phyloP scores from a whole-genome alignment of 805 yeast species.

The Sugiyamaella chiloensis region DNA sequence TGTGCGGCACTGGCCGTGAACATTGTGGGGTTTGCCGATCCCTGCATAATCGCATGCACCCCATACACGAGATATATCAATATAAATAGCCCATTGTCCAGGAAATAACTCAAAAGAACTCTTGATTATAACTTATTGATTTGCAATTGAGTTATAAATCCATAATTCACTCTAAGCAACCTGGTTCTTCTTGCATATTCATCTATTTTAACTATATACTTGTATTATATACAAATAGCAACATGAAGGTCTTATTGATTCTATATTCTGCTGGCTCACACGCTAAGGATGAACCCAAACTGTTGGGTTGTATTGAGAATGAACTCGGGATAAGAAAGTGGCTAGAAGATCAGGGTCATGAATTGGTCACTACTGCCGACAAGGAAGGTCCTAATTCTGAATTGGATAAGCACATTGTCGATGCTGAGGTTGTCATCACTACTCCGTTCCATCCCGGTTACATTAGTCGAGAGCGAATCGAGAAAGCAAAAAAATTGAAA shows the following conservation, averaged over 20 bases:
- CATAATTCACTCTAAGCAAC: no score
- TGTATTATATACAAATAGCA: not conserved
- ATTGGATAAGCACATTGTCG: conserved; percentile 63
- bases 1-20: no score
- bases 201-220: no score
- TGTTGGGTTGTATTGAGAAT: conserved; percentile 71
- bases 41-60: no score
- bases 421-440: conserved; percentile 73
- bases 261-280: conserved; percentile 57
- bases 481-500: conserved; percentile 65
- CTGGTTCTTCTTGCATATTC: no score
- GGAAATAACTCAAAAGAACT: no score
- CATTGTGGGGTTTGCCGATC: no score
- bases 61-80: no score
- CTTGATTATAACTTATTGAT: no score
- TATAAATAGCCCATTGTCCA: no score
- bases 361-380: conserved; percentile 59
- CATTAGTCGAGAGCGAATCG: conserved; percentile 62
- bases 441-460: conserved; percentile 85
- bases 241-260: conserved; percentile 49
- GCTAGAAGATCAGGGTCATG: conserved; percentile 65
- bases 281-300: conserved; percentile 56
- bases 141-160: no score
- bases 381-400: conserved; percentile 61
- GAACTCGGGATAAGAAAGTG: conserved; percentile 68